Percentiles rank a stretch among this genome's conserved stretches.
Evolutionary conservation across 345 rosid species (phyloP).

Genomic region (Noccaea bulbosa): DNA sequence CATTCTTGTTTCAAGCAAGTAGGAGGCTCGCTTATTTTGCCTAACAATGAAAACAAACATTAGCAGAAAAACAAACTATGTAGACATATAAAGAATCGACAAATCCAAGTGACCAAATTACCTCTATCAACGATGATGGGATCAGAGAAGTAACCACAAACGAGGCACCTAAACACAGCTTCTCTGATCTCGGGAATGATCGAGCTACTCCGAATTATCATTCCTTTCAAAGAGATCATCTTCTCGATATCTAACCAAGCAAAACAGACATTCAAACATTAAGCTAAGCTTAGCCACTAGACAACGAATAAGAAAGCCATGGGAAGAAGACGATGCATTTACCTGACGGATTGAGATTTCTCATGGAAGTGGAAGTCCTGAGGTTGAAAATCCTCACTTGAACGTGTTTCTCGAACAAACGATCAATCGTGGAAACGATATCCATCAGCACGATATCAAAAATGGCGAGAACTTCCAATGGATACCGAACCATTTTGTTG

Average conservation of each 20-base stretch:
- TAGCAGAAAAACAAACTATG: not conserved
- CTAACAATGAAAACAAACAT: constrained; percentile 44
- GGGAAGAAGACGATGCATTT: not conserved
- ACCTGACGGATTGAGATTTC: constrained; percentile 97
- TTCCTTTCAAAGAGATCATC: constrained; percentile 95
- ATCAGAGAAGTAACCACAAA: constrained; percentile 84
- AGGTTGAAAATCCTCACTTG: constrained; percentile 85
- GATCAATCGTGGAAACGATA: constrained; percentile 72
- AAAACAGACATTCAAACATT: constrained; percentile 31
- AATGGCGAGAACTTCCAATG: constrained; percentile 91
- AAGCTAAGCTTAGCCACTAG: constrained; percentile 8
- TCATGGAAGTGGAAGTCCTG: constrained; percentile 75
- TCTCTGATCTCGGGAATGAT: constrained; percentile 98
- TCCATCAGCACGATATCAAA: constrained; percentile 96
- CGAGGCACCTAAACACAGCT: constrained; percentile 88
- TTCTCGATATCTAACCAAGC: constrained; percentile 79
- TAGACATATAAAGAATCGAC: not conserved
- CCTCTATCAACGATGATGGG: constrained; percentile 96
- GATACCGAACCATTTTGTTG: constrained; percentile 84
- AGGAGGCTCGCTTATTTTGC: constrained; percentile 81
- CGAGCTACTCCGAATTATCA: constrained; percentile 91
- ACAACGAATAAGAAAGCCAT: constrained; percentile 3
- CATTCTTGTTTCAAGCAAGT: constrained; percentile 81
- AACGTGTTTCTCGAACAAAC: constrained; percentile 83
- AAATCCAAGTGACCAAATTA: constrained; percentile 40